Evolutionary conservation across 2,329 filamentous ascomycete species (phyloP), one percentile per base, ranked within the genome.

Genomic region (Microdochium trichocladiopsis): DNA sequence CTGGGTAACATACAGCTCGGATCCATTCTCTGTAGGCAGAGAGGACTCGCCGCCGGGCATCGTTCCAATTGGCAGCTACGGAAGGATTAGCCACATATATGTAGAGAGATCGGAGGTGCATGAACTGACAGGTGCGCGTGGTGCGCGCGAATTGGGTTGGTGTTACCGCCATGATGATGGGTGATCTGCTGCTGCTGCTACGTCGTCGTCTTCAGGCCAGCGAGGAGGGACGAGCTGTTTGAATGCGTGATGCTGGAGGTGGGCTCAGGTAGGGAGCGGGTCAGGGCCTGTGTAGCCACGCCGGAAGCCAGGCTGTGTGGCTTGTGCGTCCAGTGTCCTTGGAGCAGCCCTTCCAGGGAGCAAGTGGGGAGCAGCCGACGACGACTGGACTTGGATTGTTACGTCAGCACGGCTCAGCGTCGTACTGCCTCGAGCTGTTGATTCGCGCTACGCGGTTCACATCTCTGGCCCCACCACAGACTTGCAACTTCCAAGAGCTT

Each of bases 21-120:
- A 97, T 83, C 94, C 94, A 99, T 78, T 93, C 87, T 70, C 94
- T 83, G 78, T 99, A 99, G 63, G 89, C 87, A 68, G 84, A 83
- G 63, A 96, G 73, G 59, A 96, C 94, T 78, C 93, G 84, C 69
- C 78, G 79, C 74, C 88, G 90, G 64, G 93, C 93, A 78, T 97
- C 91, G 63, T 74, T 68, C 91, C 89, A 96, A 79, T 87, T 95
- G 75, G 83, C 77, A 69, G 93, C 93, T 96, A 69, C 66, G 53
- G 47, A 11, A 55, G 24, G 8, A 63, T 77, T 64, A 80, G 74
- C 57, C 58, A 50, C 24, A 18, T 25, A 11, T 53, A 16, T 4
- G 49, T 51, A 28, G 12, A 33, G 49, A 11, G 25, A 36, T 5
- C 31, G 53, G 52, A n/a, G n/a, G n/a, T n/a, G n/a, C n/a, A n/a